phyloP scores from a whole-genome alignment of 768 basidiomycete species.

The Scleroderma citrinum region DNA sequence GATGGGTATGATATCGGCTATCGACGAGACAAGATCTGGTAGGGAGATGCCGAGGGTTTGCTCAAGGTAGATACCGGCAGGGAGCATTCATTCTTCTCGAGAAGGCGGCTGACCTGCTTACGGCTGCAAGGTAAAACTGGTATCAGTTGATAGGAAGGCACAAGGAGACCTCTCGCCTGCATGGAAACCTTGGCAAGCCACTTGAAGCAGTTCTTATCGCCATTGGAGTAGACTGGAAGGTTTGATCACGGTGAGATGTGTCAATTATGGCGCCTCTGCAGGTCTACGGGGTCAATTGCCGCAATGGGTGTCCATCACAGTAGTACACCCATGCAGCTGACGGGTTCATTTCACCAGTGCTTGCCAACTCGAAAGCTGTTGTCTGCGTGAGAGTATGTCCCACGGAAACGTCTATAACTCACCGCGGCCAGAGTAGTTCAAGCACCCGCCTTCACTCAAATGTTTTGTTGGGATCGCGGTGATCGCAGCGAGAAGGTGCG shows the following conservation, averaged over 20 bases:
- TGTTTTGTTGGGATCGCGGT: background rate
- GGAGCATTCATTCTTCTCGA: slow-evolving; percentile 1
- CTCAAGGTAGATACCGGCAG: slow-evolving; percentile 16
- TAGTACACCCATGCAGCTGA: background rate
- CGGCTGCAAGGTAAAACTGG: background rate
- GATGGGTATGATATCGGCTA: slow-evolving; percentile 8
- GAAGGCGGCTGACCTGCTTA: background rate
- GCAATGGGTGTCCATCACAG: background rate
- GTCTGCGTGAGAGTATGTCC: slow-evolving; percentile 2
- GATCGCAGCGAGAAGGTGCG: background rate
- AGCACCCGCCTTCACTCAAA: no score
- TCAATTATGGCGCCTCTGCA: slow-evolving; percentile 13
- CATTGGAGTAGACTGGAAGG: slow-evolving; percentile 17
- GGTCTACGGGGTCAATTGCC: slow-evolving; percentile 3
- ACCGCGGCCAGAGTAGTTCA: no score
- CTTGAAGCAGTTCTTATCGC: slow-evolving; percentile 19
- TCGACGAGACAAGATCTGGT: slow-evolving; percentile 4
- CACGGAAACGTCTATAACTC: background rate
- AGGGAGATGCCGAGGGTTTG: slow-evolving; percentile 11
- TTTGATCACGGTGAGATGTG: slow-evolving; percentile 16
- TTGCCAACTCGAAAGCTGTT: slow-evolving; percentile 11
- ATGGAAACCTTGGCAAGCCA: slow-evolving; percentile 15
- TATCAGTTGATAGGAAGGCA: background rate
- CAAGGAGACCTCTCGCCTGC: slow-evolving; percentile 5
- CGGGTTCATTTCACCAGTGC: slow-evolving; percentile 1